Evolutionary conservation across 306 rosid genomes (phyloP), one percentile per base, ranked within the genome.

Genomic region (Psophocarpus tetragonolobus): DNA sequence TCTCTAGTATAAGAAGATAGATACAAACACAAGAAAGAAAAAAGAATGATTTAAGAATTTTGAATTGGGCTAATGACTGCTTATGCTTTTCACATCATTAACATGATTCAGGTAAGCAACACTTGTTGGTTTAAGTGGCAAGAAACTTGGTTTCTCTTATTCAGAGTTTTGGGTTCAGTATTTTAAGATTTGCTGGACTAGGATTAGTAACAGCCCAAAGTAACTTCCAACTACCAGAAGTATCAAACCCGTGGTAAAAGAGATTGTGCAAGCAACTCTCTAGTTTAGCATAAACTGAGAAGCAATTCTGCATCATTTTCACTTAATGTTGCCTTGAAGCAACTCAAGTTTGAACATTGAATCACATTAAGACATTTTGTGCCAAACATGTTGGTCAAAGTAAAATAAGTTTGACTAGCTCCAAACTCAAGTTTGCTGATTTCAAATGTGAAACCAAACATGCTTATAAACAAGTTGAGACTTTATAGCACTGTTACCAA

Each of bases 1-100:
- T 78, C 58, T 39, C 66, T 69, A 33, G 58, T 36, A 45, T 69
- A 74, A 76, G 61, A 74, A 77, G 61, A 63, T 29, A 39, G 4
- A 33, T 15, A 5, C 17, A 35, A 12, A 73, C 35, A 80, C 2
- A 6, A 73, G 57, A 61, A 67, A 13, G 14, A 26, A 17, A 33
- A 23, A 65, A 45, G 24, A 62, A 18, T 39, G 36, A 61, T 18
- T 18, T 21, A 57, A 65, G 26, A 33, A 27, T 23, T 68, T 27
- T 68, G 48, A 20, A 70, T 35, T 24, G 41, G 56, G 15, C 3
- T 35, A 74, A 41, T 1, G 2, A 38, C 20, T 32, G 17, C 10
- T 72, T 50, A 54, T 44, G 10, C 9, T 64, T 41, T 72, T 65
- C 38, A 51, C 57, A 24, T 64, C 62, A 53, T 63, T 51, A 35